Conservation (phyloP, 1,139 yeast species). For the Yamadazyma membranifaciens region DNA sequence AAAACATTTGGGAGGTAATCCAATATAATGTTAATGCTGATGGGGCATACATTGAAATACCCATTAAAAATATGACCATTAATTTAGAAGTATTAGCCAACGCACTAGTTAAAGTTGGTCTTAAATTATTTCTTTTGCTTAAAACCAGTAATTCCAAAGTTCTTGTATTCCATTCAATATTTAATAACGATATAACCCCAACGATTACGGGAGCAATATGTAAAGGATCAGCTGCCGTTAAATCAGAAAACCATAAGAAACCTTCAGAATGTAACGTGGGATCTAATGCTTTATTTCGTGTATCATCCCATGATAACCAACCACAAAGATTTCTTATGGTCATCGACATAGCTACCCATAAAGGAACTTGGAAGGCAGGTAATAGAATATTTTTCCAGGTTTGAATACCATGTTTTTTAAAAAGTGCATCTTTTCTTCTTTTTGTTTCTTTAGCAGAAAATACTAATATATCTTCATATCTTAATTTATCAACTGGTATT, state of each 20-base stretch:
- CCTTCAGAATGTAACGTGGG: conserved; percentile 55
- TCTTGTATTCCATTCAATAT: conserved; percentile 71
- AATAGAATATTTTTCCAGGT: conserved; percentile 74
- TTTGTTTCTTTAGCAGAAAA: conserved; percentile 76
- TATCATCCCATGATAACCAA: conserved; percentile 55
- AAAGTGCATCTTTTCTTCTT: conserved; percentile 67
- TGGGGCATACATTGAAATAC: conserved; percentile 83
- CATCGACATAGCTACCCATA: conserved; percentile 81
- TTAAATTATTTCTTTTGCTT: conserved; percentile 34
- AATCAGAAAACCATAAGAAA: conserved; percentile 56
- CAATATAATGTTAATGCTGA: conserved; percentile 78
- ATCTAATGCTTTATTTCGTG: conserved; percentile 52
- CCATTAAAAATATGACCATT: conserved; percentile 78
- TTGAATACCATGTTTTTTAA: conserved; percentile 65
- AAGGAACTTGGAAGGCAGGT: conserved; percentile 81
- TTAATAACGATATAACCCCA: conserved; percentile 69
- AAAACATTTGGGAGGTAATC: conserved; percentile 79
- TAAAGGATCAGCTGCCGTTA: conserved; percentile 60
- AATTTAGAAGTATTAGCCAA: conserved; percentile 66
- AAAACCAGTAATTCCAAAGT: conserved; percentile 52
- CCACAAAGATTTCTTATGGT: conserved; percentile 78
- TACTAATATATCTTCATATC: conserved; percentile 74
- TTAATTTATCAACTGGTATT: conserved; percentile 46
- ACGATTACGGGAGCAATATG: conserved; percentile 66
- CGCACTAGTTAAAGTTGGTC: conserved; percentile 64